These are phyloP conservation scores for Phylloporus rhodoxanthus DNA, from an alignment of 768 basidiomycete species.

Conservation along the genomic window DNA sequence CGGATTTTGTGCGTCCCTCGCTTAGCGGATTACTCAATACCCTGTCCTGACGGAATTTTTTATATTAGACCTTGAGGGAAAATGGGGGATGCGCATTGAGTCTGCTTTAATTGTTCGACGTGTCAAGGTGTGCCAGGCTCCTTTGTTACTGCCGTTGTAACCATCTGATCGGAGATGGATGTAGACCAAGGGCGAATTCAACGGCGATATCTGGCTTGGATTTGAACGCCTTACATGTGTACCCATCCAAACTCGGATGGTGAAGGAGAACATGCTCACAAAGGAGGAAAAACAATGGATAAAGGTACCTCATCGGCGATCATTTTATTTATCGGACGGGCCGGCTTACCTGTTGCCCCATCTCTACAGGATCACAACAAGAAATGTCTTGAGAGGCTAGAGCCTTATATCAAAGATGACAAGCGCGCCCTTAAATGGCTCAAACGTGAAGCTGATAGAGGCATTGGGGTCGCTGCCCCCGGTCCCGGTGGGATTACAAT, in stretches of 20 bases:
- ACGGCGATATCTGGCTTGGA: constrained; percentile 75
- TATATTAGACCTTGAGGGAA: constrained; percentile 59
- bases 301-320: constrained; percentile 42
- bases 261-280: constrained; percentile 76
- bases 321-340: not conserved
- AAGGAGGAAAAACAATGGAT: constrained; percentile 87
- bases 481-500: constrained; percentile 68
- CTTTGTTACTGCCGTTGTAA: constrained; percentile 1
- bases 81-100: constrained; percentile 91
- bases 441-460: constrained; percentile 66
- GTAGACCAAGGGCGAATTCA: constrained; percentile 67
- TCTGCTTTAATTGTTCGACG: constrained; percentile 73
- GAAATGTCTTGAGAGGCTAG: constrained; percentile 57
- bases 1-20: constrained; percentile 66
- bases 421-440: constrained; percentile 79
- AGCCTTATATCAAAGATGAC: constrained; percentile 66
- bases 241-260: constrained; percentile 88
- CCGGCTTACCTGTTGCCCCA: constrained; percentile 7
- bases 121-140: constrained; percentile 35
- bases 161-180: constrained; percentile 7
- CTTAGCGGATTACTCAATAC: constrained; percentile 8
- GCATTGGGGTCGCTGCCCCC: constrained; percentile 61
- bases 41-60: constrained; percentile 11
- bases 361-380: constrained; percentile 71
- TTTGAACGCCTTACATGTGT: constrained; percentile 93